phyloP scores from a whole-genome alignment of 169 alveolate species.

The Cryptosporidium sp. region DNA sequence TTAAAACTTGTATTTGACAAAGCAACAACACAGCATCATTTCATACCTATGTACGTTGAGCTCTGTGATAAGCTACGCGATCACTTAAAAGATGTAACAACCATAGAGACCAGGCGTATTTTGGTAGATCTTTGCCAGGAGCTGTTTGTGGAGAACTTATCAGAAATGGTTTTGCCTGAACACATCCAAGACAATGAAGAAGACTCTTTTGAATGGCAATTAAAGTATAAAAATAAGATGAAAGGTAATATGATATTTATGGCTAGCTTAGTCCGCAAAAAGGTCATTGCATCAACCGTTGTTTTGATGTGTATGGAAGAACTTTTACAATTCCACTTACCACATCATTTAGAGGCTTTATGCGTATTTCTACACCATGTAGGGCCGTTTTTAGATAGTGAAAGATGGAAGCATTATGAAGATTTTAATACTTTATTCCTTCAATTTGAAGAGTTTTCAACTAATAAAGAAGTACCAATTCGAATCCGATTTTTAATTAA shows the following conservation, averaged over 20 bases:
- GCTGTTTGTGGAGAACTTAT: constrained; percentile 84
- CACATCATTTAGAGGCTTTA: constrained; percentile 86
- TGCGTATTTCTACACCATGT: constrained; percentile 88
- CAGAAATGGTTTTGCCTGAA: constrained; percentile 85
- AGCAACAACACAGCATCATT: constrained; percentile 89
- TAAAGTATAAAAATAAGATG: constrained; percentile 87
- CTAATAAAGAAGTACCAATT: constrained; percentile 83
- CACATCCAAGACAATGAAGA: constrained; percentile 83
- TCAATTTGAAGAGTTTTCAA: constrained; percentile 83
- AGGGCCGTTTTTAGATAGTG: constrained; percentile 85
- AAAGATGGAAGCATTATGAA: constrained; percentile 83
- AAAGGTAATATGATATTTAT: constrained; percentile 89
- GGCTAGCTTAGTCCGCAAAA: constrained; percentile 86
- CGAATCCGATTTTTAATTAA: constrained; percentile 87
- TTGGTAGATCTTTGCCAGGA: constrained; percentile 87
- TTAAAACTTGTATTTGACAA: constrained; percentile 83
- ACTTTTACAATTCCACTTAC: constrained; percentile 83
- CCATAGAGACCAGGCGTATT: constrained; percentile 82
- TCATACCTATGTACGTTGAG: constrained; percentile 89
- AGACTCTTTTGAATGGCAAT: constrained; percentile 87
- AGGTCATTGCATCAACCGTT: constrained; percentile 85
- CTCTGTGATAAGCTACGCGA: constrained; percentile 84
- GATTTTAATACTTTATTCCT: constrained; percentile 82
- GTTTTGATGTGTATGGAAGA: constrained; percentile 87
- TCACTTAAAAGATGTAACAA: constrained; percentile 80